Evolutionary conservation across 305 asterid genomes (phyloP).

Genomic region (Solanum aculeatissimum): DNA sequence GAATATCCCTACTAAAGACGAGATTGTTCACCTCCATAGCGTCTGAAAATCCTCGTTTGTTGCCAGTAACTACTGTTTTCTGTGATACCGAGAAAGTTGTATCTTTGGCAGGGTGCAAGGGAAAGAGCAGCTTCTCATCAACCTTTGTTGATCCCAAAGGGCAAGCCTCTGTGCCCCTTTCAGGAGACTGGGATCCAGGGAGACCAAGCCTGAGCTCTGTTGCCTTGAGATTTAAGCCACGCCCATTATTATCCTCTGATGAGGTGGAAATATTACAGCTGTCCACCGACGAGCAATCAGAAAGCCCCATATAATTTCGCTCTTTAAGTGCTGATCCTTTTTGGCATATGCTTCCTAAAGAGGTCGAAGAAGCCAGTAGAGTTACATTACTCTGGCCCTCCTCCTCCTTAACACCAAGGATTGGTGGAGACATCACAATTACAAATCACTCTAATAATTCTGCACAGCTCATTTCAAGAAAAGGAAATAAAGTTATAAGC

Average conservation of each 20-base stretch:
- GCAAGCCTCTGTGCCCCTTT: constrained; percentile 15
- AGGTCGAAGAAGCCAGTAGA: constrained; percentile 34
- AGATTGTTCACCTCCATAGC: constrained; percentile 36
- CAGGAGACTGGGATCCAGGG: constrained; percentile 39
- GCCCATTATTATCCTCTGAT: constrained; percentile 11
- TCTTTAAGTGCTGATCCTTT: constrained; percentile 36
- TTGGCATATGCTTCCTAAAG: constrained; percentile 25
- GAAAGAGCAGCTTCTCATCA: constrained; percentile 33
- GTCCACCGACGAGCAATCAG: constrained; percentile 57
- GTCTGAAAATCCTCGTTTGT: constrained; percentile 63
- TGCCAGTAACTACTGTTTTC: constrained; percentile 34
- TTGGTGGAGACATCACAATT: constrained; percentile 43
- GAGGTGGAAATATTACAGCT: constrained; percentile 28
- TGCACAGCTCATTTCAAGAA: constrained; percentile 10
- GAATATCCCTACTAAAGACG: background rate
- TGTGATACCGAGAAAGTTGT: constrained; percentile 1
- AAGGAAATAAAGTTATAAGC: background rate
- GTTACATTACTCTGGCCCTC: constrained; percentile 34
- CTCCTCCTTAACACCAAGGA: constrained; percentile 30
- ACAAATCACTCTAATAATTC: constrained; percentile 6
- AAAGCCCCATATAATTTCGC: constrained; percentile 56
- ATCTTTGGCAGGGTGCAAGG: constrained; percentile 33
- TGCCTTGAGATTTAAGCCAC: constrained; percentile 29
- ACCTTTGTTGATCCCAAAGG: constrained; percentile 11
- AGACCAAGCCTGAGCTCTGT: constrained; percentile 41